A percentile compares a stretch with the other conserved stretches of the same genome.
Conservation (phyloP, 2,329 filamentous ascomycete species). For the Talaromyces sp. region DNA sequence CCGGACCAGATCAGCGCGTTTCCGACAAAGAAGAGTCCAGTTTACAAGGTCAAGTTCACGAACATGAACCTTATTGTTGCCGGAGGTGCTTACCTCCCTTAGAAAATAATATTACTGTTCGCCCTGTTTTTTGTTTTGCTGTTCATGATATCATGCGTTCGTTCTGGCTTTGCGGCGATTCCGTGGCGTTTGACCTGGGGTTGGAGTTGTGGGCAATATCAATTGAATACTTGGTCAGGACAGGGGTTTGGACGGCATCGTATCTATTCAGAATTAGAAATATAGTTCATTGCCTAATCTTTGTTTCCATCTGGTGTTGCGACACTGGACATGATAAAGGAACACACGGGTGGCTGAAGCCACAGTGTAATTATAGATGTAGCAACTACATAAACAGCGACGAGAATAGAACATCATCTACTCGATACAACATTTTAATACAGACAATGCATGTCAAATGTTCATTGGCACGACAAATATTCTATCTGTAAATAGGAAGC, state of each 20-base stretch:
- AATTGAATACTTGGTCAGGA: neutral
- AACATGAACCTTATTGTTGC: conserved; percentile 91
- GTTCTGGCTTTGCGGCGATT: neutral
- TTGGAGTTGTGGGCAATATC: neutral
- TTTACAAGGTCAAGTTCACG: conserved; percentile 90
- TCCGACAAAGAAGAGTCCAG: conserved; percentile 91
- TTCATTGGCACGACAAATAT: too few relatives aligned
- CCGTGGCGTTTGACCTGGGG: neutral
- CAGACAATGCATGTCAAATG: neutral
- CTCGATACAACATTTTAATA: neutral
- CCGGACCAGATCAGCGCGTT: conserved; percentile 94
- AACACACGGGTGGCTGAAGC: neutral
- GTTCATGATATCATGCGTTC: neutral
- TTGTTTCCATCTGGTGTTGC: neutral
- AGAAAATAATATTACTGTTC: neutral
- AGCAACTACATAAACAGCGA: neutral
- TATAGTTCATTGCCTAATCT: neutral
- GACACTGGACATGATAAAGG: neutral
- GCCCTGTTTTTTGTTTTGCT: neutral
- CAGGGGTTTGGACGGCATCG: neutral
- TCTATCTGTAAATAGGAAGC: too few relatives aligned
- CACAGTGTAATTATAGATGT: neutral
- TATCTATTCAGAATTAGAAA: neutral
- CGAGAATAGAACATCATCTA: neutral
- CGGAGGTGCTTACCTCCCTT: conserved; percentile 64